phyloP scores from a whole-genome alignment of 2,329 filamentous ascomycete species.

The Acrodontium crateriforme region DNA sequence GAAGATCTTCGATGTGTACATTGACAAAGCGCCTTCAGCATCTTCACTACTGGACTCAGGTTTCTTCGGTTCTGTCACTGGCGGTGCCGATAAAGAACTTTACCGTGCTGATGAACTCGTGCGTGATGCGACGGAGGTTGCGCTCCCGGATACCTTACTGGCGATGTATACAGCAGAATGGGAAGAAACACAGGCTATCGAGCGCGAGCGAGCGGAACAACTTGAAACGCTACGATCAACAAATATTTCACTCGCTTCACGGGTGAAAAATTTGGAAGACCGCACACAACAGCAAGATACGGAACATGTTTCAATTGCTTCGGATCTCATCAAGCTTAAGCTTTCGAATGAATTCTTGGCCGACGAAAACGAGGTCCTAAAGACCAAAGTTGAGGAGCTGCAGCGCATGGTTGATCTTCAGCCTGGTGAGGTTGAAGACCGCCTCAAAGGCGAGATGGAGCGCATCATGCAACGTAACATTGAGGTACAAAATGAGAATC shows the following conservation, averaged over 20 bases:
- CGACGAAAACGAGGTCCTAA: constrained; percentile 80
- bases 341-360: constrained; percentile 82
- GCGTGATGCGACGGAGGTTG: constrained; percentile 77
- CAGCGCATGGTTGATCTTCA: constrained; percentile 79
- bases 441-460: constrained; percentile 74
- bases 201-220: constrained; percentile 72
- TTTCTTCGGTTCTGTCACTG: constrained; percentile 87
- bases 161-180: constrained; percentile 73
- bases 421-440: constrained; percentile 71
- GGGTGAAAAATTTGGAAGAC: constrained; percentile 76
- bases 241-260: constrained; percentile 54
- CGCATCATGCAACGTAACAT: constrained; percentile 82
- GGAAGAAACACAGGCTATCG: constrained; percentile 75
- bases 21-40: constrained; percentile 84
- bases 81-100: constrained; percentile 84
- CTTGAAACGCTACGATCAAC: constrained; percentile 56
- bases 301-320: constrained; percentile 83
- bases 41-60: constrained; percentile 88
- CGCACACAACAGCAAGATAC: constrained; percentile 75
- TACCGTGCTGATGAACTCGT: constrained; percentile 91
- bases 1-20: constrained; percentile 89
- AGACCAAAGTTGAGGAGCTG: constrained; percentile 72
- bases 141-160: constrained; percentile 70
- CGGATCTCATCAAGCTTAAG: constrained; percentile 80
- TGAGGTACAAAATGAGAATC: constrained; percentile 88